Base-by-base conservation (phyloP, 176 grass and related monocot genomes). In the Oryza glaberrima region DNA sequence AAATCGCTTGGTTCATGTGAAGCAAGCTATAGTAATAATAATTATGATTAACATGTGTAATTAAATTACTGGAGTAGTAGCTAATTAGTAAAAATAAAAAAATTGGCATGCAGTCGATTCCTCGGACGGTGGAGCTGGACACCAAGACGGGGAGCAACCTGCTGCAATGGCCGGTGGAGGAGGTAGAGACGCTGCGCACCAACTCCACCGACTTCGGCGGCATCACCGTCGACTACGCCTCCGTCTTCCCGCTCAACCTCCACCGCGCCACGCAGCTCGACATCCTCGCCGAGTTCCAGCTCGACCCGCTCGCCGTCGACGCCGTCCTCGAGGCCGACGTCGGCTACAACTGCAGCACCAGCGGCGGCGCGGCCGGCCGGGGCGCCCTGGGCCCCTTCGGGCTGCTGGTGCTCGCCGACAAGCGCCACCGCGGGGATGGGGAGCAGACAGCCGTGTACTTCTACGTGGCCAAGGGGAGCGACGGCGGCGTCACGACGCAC, bases 381-480 rank as follows among this genome's bases (percentile, higher is more conserved):
- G 96, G 96, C 12, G 65, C 78, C 1, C 81, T 98, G 0, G 96
- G 96, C 1, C 96, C 96, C 36, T 98, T 98, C 13, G 96, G 96
- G 6, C 84, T 98, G 3, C 90, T 94, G 10, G 90, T 98, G 22
- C 82, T 95, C 20, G 86, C 95, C n/a, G 91, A 92, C 67, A 69
- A 63, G 73, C 81, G 14, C 79, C 81, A 14, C 69, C 82, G 77
- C 0, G 35, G 36, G 1, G 96, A 98, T 0, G 35, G 36, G 1
- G 96, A 98, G 83, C 87, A 90, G 85, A 98, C 96, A 0, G 89
- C 96, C 12, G 90, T 92, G 35, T 98, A 98, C 76, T 98, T 98
- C 70, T 98, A 95, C 70, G 45, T 98, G 1, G 63, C 96, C 16
- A 95, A 76, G 78, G 82, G 83, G 20, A 67, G 75, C 1, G 86